Evolutionary conservation across 1,284 basidiomycete genomes (phyloP).

Genomic region (Ustilago bromivora): DNA sequence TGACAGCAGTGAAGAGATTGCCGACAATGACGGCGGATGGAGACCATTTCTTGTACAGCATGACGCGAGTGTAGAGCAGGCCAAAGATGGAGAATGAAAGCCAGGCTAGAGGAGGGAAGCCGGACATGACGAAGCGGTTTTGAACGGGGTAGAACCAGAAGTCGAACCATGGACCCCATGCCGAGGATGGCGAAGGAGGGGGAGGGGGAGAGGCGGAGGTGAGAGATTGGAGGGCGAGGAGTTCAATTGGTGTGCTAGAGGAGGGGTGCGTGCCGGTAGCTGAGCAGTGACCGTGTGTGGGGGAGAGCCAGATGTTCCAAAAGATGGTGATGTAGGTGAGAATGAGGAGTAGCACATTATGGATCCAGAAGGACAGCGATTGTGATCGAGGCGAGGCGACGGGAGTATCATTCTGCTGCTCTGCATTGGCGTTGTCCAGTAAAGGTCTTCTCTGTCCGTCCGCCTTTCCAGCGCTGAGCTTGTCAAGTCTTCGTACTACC

Average conservation of each 20-base stretch:
- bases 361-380: conserved; percentile 36
- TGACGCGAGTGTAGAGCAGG: conserved; percentile 52
- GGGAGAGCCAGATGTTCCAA: conserved; percentile 53
- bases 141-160: conserved; percentile 49
- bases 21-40: conserved; percentile 13
- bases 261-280: conserved; percentile 1
- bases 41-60: conserved; percentile 32
- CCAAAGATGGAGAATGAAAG: conserved; percentile 58
- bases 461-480: background rate
- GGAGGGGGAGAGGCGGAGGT: background rate
- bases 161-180: conserved; percentile 43
- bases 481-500: conserved; percentile 20
- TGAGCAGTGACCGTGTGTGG: conserved; percentile 33
- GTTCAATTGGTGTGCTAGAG: conserved; percentile 8
- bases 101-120: conserved; percentile 61
- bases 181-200: background rate
- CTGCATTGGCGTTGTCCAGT: background rate
- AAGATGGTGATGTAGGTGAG: conserved; percentile 45
- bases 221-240: conserved; percentile 7
- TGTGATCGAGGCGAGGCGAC: conserved; percentile 14
- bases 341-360: conserved; percentile 29
- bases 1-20: conserved; percentile 21
- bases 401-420: background rate
- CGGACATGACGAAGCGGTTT: conserved; percentile 41
- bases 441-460: conserved; percentile 6